Base-by-base conservation (phyloP, 1,284 basidiomycete species). In the Trichosporon ovoides region DNA sequence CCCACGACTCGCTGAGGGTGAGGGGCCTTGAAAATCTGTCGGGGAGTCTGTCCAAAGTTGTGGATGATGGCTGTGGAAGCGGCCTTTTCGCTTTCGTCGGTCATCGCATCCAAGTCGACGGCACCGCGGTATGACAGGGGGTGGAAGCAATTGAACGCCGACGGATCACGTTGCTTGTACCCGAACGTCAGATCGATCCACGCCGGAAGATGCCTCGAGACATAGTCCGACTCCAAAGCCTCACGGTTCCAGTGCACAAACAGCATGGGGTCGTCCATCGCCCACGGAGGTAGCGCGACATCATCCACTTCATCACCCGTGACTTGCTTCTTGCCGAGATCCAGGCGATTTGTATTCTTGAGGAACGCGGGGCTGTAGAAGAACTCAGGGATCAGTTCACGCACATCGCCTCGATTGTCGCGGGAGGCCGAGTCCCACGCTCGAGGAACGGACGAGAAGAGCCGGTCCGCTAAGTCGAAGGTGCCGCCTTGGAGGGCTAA, bases 1-100 rank as follows among this genome's bases (percentile, higher is more conserved):
- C 54, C 52, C 71, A 87, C 81, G 64, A 85, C 83, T 16, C 91
- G 83, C 40, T 81, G 77, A 0, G 91, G 91, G 79, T 97, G 94
- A 3, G 90, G 84, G 1, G 79, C 71, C n/a, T 79, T 81, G 77
- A 97, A 98, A 16, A 97, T 82, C 71, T 91, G 91, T 24, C 85
- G 81, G 1, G 91, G 91, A 0, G 92, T 94, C 77, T 94, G 91
- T 16, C 91, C 91, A 69, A 94, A 89, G 65, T 95, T 96, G 76
- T 97, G 93, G 49, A 98, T 96, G 64, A 94, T 95, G 4, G 92
- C 91, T 9, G 94, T 89, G 2, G 90, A 91, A 0, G 93, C 92
- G 67, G 93, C 90, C 38, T 89, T 84, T 76, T 98, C 91, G 20
- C 89, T 79, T 49, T 91, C 85, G 68, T 95, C 88, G 12, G 85